Percentiles rank a stretch among this genome's conserved stretches.
phyloP scores from a whole-genome alignment of 2,329 filamentous ascomycete genomes.

The Stemphylium lycopersici region DNA sequence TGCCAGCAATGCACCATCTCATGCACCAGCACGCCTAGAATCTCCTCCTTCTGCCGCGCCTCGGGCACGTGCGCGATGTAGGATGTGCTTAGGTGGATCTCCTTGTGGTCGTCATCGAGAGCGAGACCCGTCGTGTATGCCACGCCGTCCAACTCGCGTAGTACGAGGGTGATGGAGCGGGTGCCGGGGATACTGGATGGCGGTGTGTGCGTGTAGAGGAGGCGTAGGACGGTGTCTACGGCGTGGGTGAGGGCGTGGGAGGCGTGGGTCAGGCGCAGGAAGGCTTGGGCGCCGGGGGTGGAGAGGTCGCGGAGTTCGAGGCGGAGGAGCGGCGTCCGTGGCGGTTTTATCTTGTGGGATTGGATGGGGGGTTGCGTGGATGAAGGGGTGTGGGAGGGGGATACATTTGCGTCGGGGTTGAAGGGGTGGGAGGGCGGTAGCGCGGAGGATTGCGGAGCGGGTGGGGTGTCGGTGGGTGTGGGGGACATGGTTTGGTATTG shows the following conservation, averaged over 20 bases:
- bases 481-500: constrained; percentile 49
- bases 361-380: not conserved
- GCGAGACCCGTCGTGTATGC: constrained; percentile 86
- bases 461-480: constrained; percentile 22
- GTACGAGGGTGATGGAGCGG: constrained; percentile 81
- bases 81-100: constrained; percentile 82
- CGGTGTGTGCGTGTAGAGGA: constrained; percentile 65
- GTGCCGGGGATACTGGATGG: constrained; percentile 62
- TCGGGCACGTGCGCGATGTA: constrained; percentile 65
- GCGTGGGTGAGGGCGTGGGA: constrained; percentile 66
- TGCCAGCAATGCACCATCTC: constrained; percentile 97
- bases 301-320: constrained; percentile 58
- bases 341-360: constrained; percentile 28
- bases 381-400: constrained; percentile 1
- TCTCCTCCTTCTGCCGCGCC: constrained; percentile 60
- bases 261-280: constrained; percentile 71
- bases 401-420: constrained; percentile 1
- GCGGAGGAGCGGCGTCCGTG: constrained; percentile 53
- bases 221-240: constrained; percentile 70
- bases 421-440: constrained; percentile 29
- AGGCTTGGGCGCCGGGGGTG: constrained; percentile 66
- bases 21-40: constrained; percentile 84
- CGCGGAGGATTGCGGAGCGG: constrained; percentile 38
- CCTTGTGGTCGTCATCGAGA: constrained; percentile 85
- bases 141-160: constrained; percentile 80